phyloP scores from a whole-genome alignment of 2,329 filamentous ascomycete genomes.

The Fusarium sp. region DNA sequence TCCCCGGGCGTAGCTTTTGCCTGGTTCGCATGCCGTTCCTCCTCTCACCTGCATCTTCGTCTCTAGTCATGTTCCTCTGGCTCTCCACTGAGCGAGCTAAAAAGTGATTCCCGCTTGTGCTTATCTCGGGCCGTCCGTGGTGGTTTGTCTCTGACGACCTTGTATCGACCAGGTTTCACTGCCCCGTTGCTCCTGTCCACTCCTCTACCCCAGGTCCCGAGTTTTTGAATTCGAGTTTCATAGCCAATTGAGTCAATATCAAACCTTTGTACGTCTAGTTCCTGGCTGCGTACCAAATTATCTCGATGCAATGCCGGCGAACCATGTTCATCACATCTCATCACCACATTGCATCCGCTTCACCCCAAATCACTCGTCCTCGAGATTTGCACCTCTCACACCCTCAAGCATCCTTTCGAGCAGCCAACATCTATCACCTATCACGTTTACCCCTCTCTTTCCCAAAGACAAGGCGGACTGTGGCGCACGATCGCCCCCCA shows the following conservation, averaged over 20 bases:
- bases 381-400: conserved; percentile 33
- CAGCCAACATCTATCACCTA: conserved; percentile 15
- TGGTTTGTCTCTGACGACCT: conserved; percentile 2
- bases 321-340: conserved; percentile 20
- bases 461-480: conserved; percentile 42
- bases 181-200: conserved; percentile 13
- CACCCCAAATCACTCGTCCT: conserved; percentile 40
- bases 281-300: background rate
- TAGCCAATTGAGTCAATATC: conserved; percentile 17
- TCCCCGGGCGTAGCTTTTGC: background rate
- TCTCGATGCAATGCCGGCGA: conserved; percentile 10
- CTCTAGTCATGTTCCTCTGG: background rate
- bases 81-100: background rate
- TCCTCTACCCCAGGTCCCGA: background rate
- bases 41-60: conserved; percentile 6
- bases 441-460: conserved; percentile 15
- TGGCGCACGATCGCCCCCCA: conserved; percentile 38
- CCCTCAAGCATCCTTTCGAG: conserved; percentile 22
- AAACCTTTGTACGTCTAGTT: background rate
- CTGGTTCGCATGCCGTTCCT: conserved; percentile 15
- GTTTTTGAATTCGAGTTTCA: conserved; percentile 13
- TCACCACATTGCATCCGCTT: conserved; percentile 33
- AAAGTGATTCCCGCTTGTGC: background rate
- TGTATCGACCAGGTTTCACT: conserved; percentile 31
- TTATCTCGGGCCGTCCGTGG: background rate